Conservation (phyloP, 352 stramenopile genomes). For the Phytopythium helicoides region DNA sequence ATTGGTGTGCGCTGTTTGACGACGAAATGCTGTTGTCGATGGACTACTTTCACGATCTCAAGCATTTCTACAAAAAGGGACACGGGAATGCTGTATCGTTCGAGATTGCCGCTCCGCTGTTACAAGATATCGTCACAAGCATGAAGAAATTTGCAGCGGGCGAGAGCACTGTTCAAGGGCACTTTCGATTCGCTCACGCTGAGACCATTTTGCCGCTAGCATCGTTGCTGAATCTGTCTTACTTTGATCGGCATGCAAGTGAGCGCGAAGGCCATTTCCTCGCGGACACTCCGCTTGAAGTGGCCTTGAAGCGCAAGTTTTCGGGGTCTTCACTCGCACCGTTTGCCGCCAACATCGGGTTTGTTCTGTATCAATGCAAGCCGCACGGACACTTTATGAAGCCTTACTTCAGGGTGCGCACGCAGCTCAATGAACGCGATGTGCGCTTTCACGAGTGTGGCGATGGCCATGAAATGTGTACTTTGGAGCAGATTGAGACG, state of each 20-base stretch:
- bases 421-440: constrained; percentile 64
- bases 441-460: constrained; percentile 53
- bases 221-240: constrained; percentile 69
- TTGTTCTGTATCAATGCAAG: constrained; percentile 72
- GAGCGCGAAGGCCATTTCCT: constrained; percentile 60
- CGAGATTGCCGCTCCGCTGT: constrained; percentile 69
- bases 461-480: constrained; percentile 31
- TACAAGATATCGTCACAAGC: constrained; percentile 58
- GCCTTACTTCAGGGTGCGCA: constrained; percentile 41
- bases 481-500: constrained; percentile 47
- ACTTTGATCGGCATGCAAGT: constrained; percentile 59
- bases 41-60: constrained; percentile 87
- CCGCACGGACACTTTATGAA: background rate
- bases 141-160: constrained; percentile 47
- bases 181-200: constrained; percentile 85
- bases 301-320: constrained; percentile 53
- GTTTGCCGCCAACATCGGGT: constrained; percentile 81
- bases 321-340: constrained; percentile 54
- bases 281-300: constrained; percentile 45
- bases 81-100: constrained; percentile 67
- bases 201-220: constrained; percentile 79
- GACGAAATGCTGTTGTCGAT: constrained; percentile 66
- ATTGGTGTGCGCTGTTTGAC: constrained; percentile 75
- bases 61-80: constrained; percentile 86
- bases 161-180: constrained; percentile 37